Evolutionary conservation across 225 moss, liverwort and hornwort species (phyloP), one percentile per base, ranked within the genome.

Genomic region (Neckera pumila): DNA sequence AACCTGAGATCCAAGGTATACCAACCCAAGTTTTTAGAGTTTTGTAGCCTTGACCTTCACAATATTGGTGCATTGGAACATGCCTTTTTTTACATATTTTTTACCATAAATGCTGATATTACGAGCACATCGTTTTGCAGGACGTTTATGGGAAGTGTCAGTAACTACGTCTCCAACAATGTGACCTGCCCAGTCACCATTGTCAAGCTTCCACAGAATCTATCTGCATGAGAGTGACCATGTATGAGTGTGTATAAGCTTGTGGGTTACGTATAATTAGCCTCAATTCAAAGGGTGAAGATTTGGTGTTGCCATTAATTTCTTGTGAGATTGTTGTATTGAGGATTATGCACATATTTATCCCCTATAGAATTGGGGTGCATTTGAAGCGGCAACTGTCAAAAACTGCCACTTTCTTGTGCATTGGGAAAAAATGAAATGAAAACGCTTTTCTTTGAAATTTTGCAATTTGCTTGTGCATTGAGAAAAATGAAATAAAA

Each of bases 71-170:
- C 49, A 20, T 33, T 75, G 49, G 21, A 76, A 51, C 20, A 51
- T 34, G 49, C 12, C 33, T 82, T 10, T 45, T 36, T 74, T 51
- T 34, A 27, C n/a, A 67, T 19, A 53, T 27, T 10, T 66, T 51
- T 28, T 9, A 83, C 53, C 10, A 12, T 34, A 42, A 5, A 54
- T 86, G 84, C 83, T 90, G 74, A 85, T 62, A 38, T 61, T 31
- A 20, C 33, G 47, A 57, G 38, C 76, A 22, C 62, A 42, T 74
- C 14, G 30, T 45, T 67, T 89, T 82, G 89, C 93, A 96, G 95
- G 90, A 91, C 95, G 31, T 93, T 95, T 73, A 87, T 97, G 92
- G 97, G 97, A 40, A 96, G 96, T 83, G 97, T 97, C 69, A 96
- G 96, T 94, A 93, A 92, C 84, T 94, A 94, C 78, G 95, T 96